Evolutionary conservation across 139 green algal genomes (phyloP), one percentile per base, ranked within the genome.

Genomic region (Haematococcus lacustris): DNA sequence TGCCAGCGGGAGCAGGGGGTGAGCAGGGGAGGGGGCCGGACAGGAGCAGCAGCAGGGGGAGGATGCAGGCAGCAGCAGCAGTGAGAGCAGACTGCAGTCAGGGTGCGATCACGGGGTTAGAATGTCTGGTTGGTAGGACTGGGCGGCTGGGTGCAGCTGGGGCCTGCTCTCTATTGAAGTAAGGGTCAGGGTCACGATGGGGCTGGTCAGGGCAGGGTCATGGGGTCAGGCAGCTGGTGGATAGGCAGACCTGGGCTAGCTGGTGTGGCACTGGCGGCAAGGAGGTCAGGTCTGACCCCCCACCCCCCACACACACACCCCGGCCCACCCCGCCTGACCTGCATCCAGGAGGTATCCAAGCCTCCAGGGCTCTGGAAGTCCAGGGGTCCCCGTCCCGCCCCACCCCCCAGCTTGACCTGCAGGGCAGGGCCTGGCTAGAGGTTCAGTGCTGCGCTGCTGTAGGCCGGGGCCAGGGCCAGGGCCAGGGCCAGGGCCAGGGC

Each of bases 311-410:
- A n/a, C n/a, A n/a, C n/a, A n/a, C n/a, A n/a, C n/a, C n/a, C n/a
- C n/a, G n/a, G n/a, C n/a, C n/a, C 57, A 38, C 13, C 30, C 23
- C 5, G n/a, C 3, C 65, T 1, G 43, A 82, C 80, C 76, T 88
- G 83, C 13, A 80, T 50, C 86, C 88, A 94, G 21, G 77, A 76
- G 32, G 90, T 94, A 82, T 94, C 90, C 25, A 83, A 37, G 30
- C 90, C 90, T 3, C 80, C 82, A 37, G 80, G 73, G 17, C 78
- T 34, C 59, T 91, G 80, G 76, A 96, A 91, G 80, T 96, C 90
- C 47, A 96, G 75, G 1, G 70, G 35, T 0, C 81, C 90, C 34
- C 72, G 60, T 17, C 43, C 43, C 43, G 43, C 43, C 9, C 63
- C 38, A 51, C 43, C 47, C 30, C 80, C 72, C 35, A 83, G 77